phyloP scores from a whole-genome alignment of 768 basidiomycete species.

The Agaricus sinodeliciosus region DNA sequence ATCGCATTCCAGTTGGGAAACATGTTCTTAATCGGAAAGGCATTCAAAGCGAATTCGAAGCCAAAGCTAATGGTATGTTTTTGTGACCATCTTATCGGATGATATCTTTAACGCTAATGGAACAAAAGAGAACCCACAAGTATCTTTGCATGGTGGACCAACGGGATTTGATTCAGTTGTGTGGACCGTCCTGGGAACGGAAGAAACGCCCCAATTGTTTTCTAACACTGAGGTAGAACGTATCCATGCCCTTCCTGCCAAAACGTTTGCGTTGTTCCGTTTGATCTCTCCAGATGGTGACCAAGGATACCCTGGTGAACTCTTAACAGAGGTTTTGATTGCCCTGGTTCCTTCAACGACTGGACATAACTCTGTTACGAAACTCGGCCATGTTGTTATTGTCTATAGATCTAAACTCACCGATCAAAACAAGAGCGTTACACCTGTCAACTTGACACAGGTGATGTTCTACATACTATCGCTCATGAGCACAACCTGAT shows the following conservation, averaged over 20 bases:
- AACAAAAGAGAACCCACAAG: constrained; percentile 36
- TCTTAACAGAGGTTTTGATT: constrained; percentile 53
- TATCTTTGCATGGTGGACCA: constrained; percentile 71
- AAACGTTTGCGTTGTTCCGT: constrained; percentile 46
- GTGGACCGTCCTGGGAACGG: constrained; percentile 42
- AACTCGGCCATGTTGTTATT: constrained; percentile 58
- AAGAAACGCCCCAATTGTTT: constrained; percentile 45
- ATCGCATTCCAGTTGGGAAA: constrained; percentile 59
- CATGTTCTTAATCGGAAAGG: constrained; percentile 49
- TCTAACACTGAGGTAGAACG: constrained; percentile 43
- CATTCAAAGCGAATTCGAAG: constrained; percentile 38
- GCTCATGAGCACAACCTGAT: not conserved
- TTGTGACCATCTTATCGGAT: not conserved
- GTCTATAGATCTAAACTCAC: constrained; percentile 69
- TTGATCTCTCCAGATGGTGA: constrained; percentile 57
- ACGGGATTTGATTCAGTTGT: constrained; percentile 52
- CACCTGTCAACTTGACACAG: constrained; percentile 74
- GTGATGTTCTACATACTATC: constrained; percentile 24
- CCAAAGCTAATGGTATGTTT: constrained; percentile 32
- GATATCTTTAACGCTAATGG: not conserved
- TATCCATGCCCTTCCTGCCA: constrained; percentile 25
- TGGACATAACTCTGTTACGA: constrained; percentile 14
- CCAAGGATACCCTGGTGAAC: constrained; percentile 62
- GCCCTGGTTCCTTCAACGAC: constrained; percentile 33
- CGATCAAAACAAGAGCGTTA: constrained; percentile 39